A percentile compares a stretch with the other conserved stretches of the same genome.
These are phyloP conservation scores for Capronia epimyces DNA, from an alignment of 2,329 filamentous ascomycete genomes.

Conservation along the genomic window DNA sequence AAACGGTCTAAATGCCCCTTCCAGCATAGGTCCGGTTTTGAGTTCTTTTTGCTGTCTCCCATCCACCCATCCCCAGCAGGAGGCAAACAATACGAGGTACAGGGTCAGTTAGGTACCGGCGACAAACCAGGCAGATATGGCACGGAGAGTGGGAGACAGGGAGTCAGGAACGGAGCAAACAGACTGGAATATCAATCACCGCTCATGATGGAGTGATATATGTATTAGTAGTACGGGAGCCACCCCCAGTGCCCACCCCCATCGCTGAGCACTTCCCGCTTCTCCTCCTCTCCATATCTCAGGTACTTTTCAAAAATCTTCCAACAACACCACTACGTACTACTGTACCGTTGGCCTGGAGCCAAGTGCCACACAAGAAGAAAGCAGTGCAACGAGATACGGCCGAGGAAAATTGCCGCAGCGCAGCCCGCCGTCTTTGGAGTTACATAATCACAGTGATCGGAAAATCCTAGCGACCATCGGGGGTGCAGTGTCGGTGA, in stretches of 20 bases:
- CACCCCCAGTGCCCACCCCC: background rate
- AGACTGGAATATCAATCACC: background rate
- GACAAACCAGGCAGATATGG: background rate
- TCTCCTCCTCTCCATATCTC: too few relatives aligned
- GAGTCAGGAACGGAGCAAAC: background rate
- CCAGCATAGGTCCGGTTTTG: background rate
- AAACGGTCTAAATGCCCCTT: background rate
- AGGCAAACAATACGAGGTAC: background rate
- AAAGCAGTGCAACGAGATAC: background rate
- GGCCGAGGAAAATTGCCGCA: conserved; percentile 7
- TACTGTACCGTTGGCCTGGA: conserved; percentile 1
- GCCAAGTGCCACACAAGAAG: conserved; percentile 3
- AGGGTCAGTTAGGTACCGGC: background rate
- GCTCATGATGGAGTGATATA: background rate
- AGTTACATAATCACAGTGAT: conserved; percentile 8
- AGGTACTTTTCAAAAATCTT: too few relatives aligned
- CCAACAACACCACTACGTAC: background rate
- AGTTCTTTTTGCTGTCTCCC: background rate
- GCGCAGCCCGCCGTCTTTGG: background rate
- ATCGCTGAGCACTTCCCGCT: background rate
- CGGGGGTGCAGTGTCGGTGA: background rate
- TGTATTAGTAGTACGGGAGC: background rate
- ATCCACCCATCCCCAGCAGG: background rate
- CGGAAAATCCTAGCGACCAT: conserved; percentile 3
- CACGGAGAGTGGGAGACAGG: background rate